Base-by-base conservation (phyloP, 1,139 yeast species). In the Protomyces gravidus region DNA sequence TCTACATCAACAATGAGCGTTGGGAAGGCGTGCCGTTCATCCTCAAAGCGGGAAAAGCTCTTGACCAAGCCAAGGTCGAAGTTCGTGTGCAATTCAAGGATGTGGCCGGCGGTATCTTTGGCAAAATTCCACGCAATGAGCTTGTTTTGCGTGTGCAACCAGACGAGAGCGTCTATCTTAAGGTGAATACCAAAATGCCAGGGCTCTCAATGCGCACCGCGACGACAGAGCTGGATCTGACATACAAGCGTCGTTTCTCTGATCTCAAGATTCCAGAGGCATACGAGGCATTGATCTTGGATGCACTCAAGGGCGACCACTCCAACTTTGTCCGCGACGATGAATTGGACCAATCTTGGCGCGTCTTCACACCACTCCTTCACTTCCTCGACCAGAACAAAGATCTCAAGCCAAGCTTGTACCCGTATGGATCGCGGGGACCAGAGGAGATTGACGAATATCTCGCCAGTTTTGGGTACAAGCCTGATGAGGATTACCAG, bases 11-110 rank as follows among this genome's bases (percentile, higher is more conserved):
- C 69, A 94, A 89, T 73, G 97, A 90, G 73, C 83, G 97, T 72
- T 92, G 99, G 99, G 92, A 86, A 66, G 97, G 97, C 68, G 97
- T 92, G 53, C 99, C 99, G 61, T 83, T 92, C 70, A 86, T 92
- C 58, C 78, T 92, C 78, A 83, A 96, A 75, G 98, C 97, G 23
- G 99, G 99, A 69, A 92, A 92, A 76, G 68, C 69, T 17, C 61
- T 67, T n/a, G 67, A 67, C 52, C 62, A 62, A 9, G 67, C 65
- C 61, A 87, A 89, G 77, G 98, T 92, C 61, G 98, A 94, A 76
- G 85, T 94, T 65, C 82, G 97, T 73, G 78, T 94, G 65, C 97
- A 92, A 76, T 92, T 86, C 77, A 89, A 85, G 75, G 86, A 86
- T 51, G 94, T 86, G 60, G 84, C 89, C 27, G 79, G 80, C 64